These are phyloP conservation scores for Eleusine indica DNA, from an alignment of 176 grass and related monocot species.

Conservation along the genomic window DNA sequence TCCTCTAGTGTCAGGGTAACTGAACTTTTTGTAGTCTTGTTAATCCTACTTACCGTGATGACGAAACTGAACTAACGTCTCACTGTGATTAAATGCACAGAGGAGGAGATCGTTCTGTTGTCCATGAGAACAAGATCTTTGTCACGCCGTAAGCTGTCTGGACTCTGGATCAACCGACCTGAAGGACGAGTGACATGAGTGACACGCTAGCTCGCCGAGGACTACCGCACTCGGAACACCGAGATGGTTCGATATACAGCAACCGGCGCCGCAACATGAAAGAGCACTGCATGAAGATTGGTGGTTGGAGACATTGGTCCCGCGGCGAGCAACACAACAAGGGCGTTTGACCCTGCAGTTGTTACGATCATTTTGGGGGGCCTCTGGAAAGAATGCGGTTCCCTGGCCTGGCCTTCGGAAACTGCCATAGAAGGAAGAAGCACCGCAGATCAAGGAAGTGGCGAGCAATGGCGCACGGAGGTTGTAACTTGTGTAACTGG, in stretches of 20 bases:
- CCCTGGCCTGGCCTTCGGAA: neutral
- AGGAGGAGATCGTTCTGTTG: slow-evolving; percentile 69
- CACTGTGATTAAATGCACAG: slow-evolving; percentile 36
- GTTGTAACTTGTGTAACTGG: neutral
- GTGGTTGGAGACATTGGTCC: too few species aligned
- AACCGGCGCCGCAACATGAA: too few species aligned
- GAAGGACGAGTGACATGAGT: neutral
- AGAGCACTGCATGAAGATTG: too few species aligned
- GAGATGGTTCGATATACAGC: too few species aligned
- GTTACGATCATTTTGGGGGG: neutral
- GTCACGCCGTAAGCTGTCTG: neutral
- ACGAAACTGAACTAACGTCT: neutral
- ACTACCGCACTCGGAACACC: too few species aligned
- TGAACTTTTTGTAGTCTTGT: neutral
- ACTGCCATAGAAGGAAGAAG: neutral
- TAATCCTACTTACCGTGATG: neutral
- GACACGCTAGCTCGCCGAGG: too few species aligned
- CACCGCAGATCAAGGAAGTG: too few species aligned
- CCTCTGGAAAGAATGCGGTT: neutral
- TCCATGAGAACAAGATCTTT: slow-evolving; percentile 24
- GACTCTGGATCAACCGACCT: neutral
- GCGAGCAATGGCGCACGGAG: neutral
- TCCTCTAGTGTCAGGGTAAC: slow-evolving; percentile 57
- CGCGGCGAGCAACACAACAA: too few species aligned
- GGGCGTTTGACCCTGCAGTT: too few species aligned